Evolutionary conservation across 306 rosid genomes (phyloP).

Genomic region (Acacia confusa): DNA sequence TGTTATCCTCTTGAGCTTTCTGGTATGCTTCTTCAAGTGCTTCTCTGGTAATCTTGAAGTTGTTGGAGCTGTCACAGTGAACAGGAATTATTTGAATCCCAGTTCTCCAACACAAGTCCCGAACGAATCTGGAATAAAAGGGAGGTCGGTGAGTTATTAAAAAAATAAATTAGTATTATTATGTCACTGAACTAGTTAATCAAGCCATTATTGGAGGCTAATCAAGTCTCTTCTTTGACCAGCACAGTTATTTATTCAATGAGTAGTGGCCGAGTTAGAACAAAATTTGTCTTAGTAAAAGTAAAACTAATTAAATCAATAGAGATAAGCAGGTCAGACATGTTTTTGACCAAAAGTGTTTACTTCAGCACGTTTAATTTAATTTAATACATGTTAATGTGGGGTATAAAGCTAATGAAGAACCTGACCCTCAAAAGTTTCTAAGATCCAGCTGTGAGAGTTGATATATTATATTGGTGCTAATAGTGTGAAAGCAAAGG

Average conservation of each 20-base stretch:
- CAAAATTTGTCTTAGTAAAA: not conserved
- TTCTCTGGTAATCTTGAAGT: slow-evolving; percentile 60
- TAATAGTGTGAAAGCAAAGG: not conserved
- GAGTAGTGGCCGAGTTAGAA: not conserved
- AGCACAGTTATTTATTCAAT: not conserved
- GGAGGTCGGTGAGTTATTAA: not conserved
- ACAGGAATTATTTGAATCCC: slow-evolving; percentile 63
- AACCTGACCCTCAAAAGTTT: slow-evolving; percentile 4
- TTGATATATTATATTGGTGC: not conserved
- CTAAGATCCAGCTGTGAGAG: slow-evolving; percentile 23
- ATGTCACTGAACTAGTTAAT: not conserved
- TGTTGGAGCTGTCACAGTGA: slow-evolving; percentile 70
- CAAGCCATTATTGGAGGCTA: not conserved
- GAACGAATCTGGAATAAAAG: slow-evolving; percentile 52
- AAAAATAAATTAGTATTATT: not conserved
- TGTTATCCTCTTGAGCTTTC: slow-evolving; percentile 54
- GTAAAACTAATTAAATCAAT: not conserved
- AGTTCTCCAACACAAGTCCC: slow-evolving; percentile 88
- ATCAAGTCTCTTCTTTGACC: slow-evolving; percentile 26
- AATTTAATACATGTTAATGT: not conserved
- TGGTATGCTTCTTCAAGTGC: slow-evolving; percentile 68
- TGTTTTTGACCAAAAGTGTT: not conserved
- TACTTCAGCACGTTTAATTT: not conserved
- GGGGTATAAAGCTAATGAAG: not conserved
- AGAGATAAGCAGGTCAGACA: not conserved